These are phyloP conservation scores for Hyaloscypha finlandica DNA, from an alignment of 495 filamentous ascomycete species.

Conservation along the genomic window DNA sequence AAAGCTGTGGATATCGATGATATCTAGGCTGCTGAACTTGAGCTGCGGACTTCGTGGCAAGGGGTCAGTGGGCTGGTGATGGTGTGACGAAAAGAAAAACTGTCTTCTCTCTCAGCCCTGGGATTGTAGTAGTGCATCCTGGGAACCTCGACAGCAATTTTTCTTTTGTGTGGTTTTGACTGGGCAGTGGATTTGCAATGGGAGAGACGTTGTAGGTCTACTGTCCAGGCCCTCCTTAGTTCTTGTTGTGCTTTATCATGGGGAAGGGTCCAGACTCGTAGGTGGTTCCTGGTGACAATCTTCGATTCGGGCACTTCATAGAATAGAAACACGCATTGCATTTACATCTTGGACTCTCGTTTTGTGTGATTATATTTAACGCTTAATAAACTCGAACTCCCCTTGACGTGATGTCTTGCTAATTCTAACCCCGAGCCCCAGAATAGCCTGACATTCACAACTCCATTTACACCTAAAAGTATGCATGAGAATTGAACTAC, in stretches of 20 bases:
- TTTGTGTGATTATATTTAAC: constrained; percentile 17
- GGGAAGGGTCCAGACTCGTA: not conserved
- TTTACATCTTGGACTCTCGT: constrained; percentile 8
- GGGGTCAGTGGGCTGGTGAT: constrained; percentile 5
- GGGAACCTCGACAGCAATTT: constrained; percentile 37
- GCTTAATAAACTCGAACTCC: constrained; percentile 1
- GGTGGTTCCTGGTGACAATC: not conserved
- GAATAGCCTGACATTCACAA: constrained; percentile 9
- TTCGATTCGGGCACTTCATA: constrained; percentile 20
- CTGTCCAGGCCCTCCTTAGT: constrained; percentile 22
- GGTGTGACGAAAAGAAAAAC: constrained; percentile 36
- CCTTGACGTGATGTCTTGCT: constrained; percentile 7
- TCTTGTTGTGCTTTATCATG: constrained; percentile 9
- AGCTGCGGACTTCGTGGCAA: not conserved
- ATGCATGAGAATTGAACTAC: constrained; percentile 1
- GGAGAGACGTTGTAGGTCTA: constrained; percentile 36
- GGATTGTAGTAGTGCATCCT: constrained; percentile 24
- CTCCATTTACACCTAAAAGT: constrained; percentile 6
- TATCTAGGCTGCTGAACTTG: constrained; percentile 49
- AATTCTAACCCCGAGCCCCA: constrained; percentile 14
- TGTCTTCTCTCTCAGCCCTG: constrained; percentile 64
- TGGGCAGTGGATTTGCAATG: constrained; percentile 30
- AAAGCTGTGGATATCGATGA: constrained; percentile 75
- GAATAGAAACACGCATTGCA: constrained; percentile 22
- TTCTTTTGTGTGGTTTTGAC: constrained; percentile 21